Base-by-base conservation (phyloP, 192 early-diverging fungal species). In the Jimgerdemannia flammicorona region DNA sequence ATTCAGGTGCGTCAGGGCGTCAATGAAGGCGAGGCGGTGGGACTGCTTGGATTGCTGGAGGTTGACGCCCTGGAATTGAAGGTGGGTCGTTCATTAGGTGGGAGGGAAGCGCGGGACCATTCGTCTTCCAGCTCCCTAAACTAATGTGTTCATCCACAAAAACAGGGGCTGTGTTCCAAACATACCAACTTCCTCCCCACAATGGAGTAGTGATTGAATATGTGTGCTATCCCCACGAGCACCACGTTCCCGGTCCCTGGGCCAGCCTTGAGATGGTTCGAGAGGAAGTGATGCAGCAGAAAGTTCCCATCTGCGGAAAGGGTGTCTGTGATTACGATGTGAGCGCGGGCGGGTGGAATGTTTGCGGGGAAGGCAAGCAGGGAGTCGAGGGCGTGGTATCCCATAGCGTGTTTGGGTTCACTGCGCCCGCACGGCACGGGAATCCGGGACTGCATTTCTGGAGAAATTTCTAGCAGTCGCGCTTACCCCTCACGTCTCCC, bases 281-380 rank as follows among this genome's bases (percentile, higher is more conserved):
- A 79, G 64, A 91, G 79, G 75, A 91, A 89, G 73, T 91, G 88
- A 63, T 91, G 90, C 11, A 91, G 20, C 40, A 91, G 72, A 78
- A 89, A 91, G 77, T 87, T 87, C 70, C 82, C 90, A 44, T 87
- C 81, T 63, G 90, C 82, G 3, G 72, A 80, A 11, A 88, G 70
- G 29, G 86, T 86, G 68, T 91, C 90, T 6, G 87, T 84, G 42
- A 91, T 85, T 20, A 87, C 81, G 44, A 91, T 77, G 9, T 81
- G 82, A 29, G 29, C 29, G 29, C 29, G 29, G 29, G 29, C 29
- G 29, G 29, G 29, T 29, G 29, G 29, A 29, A 29, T 29, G 29
- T 29, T 29, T 29, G 29, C 29, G 29, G 29, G 29, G 29, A 29
- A 29, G 1, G 29, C 29, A 29, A 29, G 29, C 29, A 29, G 29